Conservation (phyloP, 2,329 filamentous ascomycete genomes). For the Nothopassalora personata region DNA sequence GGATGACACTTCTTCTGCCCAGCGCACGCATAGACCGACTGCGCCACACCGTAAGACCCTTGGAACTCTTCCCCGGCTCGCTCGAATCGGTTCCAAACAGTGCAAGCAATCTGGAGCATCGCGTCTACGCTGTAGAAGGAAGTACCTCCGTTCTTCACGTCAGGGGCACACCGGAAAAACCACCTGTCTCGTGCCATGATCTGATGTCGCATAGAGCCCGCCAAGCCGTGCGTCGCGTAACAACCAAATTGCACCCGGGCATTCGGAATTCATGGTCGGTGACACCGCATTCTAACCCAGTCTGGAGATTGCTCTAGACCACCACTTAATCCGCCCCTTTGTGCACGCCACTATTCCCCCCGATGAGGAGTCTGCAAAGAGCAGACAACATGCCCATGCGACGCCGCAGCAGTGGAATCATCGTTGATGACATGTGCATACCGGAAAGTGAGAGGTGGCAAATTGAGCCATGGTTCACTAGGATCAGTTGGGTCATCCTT, state of each 20-base stretch:
- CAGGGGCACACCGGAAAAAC: too few species aligned
- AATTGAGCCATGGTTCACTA: background rate
- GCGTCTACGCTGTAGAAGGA: too few species aligned
- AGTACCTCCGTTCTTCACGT: too few species aligned
- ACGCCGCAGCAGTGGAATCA: background rate
- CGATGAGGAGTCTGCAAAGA: background rate
- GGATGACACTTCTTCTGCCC: too few species aligned
- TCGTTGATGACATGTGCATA: background rate
- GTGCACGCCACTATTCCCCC: background rate
- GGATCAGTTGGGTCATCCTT: background rate
- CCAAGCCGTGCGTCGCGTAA: background rate
- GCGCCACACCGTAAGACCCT: too few species aligned
- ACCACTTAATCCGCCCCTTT: background rate
- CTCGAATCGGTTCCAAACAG: too few species aligned
- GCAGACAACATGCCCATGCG: background rate
- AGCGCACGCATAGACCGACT: too few species aligned
- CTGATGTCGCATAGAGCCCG: background rate
- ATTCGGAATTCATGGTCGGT: background rate
- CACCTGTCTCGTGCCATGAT: too few species aligned
- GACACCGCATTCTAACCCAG: background rate
- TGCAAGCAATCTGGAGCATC: too few species aligned
- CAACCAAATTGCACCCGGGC: background rate
- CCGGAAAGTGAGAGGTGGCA: background rate
- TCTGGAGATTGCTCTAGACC: slow-evolving; percentile 2
- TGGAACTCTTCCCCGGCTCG: too few species aligned